A percentile compares a stretch with the other conserved stretches of the same genome.
Conservation (phyloP, 2,329 filamentous ascomycete genomes). For the Aspergillus sp. region DNA sequence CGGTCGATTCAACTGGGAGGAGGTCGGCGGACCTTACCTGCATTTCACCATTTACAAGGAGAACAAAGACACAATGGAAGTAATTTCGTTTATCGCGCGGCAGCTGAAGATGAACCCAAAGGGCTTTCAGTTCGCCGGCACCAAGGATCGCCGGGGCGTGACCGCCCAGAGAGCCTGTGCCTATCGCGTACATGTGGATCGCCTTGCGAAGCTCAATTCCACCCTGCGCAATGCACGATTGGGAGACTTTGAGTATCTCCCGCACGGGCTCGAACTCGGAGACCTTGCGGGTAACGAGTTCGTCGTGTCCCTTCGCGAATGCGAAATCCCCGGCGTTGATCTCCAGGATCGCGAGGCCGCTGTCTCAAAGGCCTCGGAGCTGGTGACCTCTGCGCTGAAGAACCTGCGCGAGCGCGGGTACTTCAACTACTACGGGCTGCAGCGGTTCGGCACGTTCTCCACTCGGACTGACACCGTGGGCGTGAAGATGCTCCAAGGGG, state of each 20-base stretch:
- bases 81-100: constrained; percentile 72
- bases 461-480: constrained; percentile 85
- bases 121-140: constrained; percentile 78
- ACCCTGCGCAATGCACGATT: constrained; percentile 61
- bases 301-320: constrained; percentile 85
- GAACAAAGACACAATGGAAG: constrained; percentile 95
- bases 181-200: constrained; percentile 59
- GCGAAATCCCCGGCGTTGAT: constrained; percentile 56
- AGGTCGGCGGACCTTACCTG: constrained; percentile 74
- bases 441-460: constrained; percentile 87
- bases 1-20: constrained; percentile 59
- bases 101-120: constrained; percentile 68
- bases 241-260: constrained; percentile 78
- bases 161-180: constrained; percentile 80
- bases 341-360: constrained; percentile 46
- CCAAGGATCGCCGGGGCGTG: constrained; percentile 84
- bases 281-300: constrained; percentile 90
- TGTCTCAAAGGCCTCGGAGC: constrained; percentile 41
- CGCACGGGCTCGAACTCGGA: constrained; percentile 72
- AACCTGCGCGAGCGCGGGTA: constrained; percentile 75
- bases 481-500: constrained; percentile 74
- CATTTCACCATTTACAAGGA: constrained; percentile 95
- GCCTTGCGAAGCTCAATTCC: constrained; percentile 64
- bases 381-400: constrained; percentile 59
- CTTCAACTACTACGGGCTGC: constrained; percentile 97